Conservation (phyloP, 345 rosid species). For the Rhodamnia rubescens region DNA sequence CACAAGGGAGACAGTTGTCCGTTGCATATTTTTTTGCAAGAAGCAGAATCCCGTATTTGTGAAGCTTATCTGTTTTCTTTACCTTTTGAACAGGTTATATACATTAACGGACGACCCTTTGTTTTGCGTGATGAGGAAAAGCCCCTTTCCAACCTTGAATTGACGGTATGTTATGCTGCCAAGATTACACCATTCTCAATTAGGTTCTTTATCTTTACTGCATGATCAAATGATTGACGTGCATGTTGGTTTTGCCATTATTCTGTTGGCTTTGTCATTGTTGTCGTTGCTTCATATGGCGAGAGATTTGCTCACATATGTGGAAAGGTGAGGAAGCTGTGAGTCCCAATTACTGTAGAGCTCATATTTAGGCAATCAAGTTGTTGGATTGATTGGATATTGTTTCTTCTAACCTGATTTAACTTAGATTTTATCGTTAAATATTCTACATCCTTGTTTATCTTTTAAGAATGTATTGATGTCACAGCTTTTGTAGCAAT, state of each 20-base stretch:
- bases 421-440: neutral
- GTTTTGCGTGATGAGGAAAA: conserved; percentile 94
- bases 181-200: neutral
- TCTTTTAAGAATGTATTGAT: neutral
- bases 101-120: conserved; percentile 91
- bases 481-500: neutral
- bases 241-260: neutral
- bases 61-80: neutral
- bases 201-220: neutral
- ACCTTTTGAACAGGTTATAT: conserved; percentile 44
- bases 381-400: neutral
- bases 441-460: neutral
- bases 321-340: neutral
- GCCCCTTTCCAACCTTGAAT: conserved; percentile 96
- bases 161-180: conserved; percentile 42
- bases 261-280: neutral
- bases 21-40: neutral
- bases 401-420: neutral
- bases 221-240: neutral
- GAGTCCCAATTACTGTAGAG: neutral
- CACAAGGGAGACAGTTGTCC: neutral
- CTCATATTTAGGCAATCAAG: neutral
- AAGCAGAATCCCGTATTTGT: neutral
- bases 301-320: neutral
- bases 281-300: neutral